phyloP scores from a whole-genome alignment of 345 rosid species.

The Trapa bicornis region DNA sequence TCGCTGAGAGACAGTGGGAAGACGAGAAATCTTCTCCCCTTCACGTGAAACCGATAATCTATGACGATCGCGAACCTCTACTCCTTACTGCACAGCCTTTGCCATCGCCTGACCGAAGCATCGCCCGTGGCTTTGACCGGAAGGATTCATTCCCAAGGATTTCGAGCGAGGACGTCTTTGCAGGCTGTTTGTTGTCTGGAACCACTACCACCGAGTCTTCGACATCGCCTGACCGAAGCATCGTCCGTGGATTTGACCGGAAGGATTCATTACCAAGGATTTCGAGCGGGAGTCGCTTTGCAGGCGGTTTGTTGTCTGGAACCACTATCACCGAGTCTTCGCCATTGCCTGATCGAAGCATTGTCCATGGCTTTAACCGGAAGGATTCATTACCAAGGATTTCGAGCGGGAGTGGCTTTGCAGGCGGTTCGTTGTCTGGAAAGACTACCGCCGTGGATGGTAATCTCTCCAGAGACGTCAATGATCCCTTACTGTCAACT shows the following conservation, averaged over 20 bases:
- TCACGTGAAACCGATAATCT: slow-evolving; percentile 30
- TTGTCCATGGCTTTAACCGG: slow-evolving; percentile 33
- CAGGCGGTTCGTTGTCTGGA: slow-evolving; percentile 75
- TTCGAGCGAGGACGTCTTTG: too few relatives aligned
- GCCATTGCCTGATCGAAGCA: slow-evolving; percentile 21
- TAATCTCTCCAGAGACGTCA: slow-evolving; percentile 36
- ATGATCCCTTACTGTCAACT: slow-evolving; percentile 26
- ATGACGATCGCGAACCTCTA: slow-evolving; percentile 45
- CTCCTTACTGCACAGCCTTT: slow-evolving; percentile 27
- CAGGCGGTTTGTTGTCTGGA: too few relatives aligned
- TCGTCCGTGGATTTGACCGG: too few relatives aligned
- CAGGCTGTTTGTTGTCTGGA: too few relatives aligned
- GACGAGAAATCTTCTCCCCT: slow-evolving; percentile 10
- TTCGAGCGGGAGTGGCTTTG: slow-evolving; percentile 76
- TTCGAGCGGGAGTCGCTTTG: too few relatives aligned
- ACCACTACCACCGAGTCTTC: slow-evolving; percentile 5
- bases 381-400: slow-evolving; percentile 59
- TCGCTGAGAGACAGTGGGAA: slow-evolving; percentile 36
- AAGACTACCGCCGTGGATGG: slow-evolving; percentile 64
- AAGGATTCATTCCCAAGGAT: too few relatives aligned
- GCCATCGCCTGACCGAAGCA: slow-evolving; percentile 7
- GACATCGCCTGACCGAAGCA: slow-evolving; percentile 6
- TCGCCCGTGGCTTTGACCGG: too few relatives aligned
- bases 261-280: too few relatives aligned
- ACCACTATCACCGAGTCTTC: too few relatives aligned